Base-by-base conservation (phyloP, 805 yeast species). In the Barnettozyma populi region DNA sequence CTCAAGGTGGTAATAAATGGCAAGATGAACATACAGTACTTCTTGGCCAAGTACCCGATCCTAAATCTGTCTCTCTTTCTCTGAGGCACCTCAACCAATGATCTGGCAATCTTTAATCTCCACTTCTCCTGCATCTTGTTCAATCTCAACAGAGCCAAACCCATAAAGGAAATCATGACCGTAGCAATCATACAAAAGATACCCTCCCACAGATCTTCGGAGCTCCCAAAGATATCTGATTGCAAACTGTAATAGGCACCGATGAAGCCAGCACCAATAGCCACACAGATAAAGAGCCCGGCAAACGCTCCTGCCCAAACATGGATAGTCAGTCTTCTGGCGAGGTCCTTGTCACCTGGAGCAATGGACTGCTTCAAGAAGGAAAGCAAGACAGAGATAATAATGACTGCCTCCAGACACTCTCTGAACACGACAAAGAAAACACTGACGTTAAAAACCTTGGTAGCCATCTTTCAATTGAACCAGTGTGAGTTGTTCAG, bases 161-260 rank as follows among this genome's bases (percentile, higher is more conserved):
- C 98, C 97, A 92, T 90, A 59, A 85, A 59, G 11, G 97, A 79
- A 63, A 92, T 92, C 80, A 92, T 79, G 41, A 87, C 71, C 0
- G 96, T 80, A 2, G 98, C 99, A 66, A 92, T 82, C 56, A 92
- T 71, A 69, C 95, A 87, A 65, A 92, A 90, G 49, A 88, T 74
- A 73, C 97, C 98, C 76, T 92, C 99, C 98, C 98, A 92, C 49
- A 92, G 67, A 66, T 92, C 97, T 67, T 92, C 99, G 19, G 96
- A 81, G 11, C 67, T 63, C 44, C 92, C 75, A 86, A 96, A 92
- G 54, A 92, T 78, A 76, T 92, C 95, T 46, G 78, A 78, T 54
- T 84, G 82, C 44, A 86, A 74, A 34, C 86, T 70, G 66, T 92
- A 92, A 72, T 88, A 92, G 20, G 89, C 90, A 67, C 96, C 99